phyloP scores from a whole-genome alignment of 1,139 yeast species.

The Geotrichum aggregatum region DNA sequence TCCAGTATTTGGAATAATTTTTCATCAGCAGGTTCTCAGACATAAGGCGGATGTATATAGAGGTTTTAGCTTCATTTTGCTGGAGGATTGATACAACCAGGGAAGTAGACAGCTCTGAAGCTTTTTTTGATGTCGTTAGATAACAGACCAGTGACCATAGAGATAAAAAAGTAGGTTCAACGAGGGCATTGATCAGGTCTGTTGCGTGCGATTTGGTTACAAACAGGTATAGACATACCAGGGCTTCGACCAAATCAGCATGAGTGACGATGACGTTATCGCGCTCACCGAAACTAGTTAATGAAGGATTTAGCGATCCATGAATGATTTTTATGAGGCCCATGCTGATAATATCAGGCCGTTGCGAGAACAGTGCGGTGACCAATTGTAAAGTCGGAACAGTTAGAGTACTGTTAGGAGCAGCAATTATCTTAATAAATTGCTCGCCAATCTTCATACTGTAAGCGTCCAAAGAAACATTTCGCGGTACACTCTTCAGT shows the following conservation, averaged over 20 bases:
- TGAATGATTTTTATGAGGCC: slow-evolving; percentile 45
- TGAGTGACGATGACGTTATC: slow-evolving; percentile 42
- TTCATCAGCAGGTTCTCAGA: slow-evolving; percentile 10
- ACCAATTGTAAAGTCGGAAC: slow-evolving; percentile 58
- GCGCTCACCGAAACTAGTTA: not conserved
- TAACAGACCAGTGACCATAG: slow-evolving; percentile 64
- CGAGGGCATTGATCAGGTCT: slow-evolving; percentile 32
- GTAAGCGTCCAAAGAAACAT: slow-evolving; percentile 48
- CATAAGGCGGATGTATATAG: slow-evolving; percentile 9
- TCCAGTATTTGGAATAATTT: slow-evolving; percentile 15
- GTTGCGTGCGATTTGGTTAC: slow-evolving; percentile 47
- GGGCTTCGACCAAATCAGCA: slow-evolving; percentile 52
- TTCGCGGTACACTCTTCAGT: slow-evolving; percentile 57
- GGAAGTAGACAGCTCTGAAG: slow-evolving; percentile 22
- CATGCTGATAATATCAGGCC: slow-evolving; percentile 52
- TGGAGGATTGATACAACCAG: slow-evolving; percentile 12
- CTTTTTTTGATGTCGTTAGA: slow-evolving; percentile 38
- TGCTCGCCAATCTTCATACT: slow-evolving; percentile 57
- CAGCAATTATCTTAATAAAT: slow-evolving; percentile 52
- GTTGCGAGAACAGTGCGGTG: slow-evolving; percentile 51
- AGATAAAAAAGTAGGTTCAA: slow-evolving; percentile 38
- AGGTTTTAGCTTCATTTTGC: slow-evolving; percentile 5
- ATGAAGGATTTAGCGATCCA: slow-evolving; percentile 22
- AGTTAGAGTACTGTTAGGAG: slow-evolving; percentile 36
- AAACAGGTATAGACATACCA: slow-evolving; percentile 64